Evolutionary conservation across 306 rosid genomes (phyloP), one percentile per base, ranked within the genome.

Genomic region (Geum urbanum): DNA sequence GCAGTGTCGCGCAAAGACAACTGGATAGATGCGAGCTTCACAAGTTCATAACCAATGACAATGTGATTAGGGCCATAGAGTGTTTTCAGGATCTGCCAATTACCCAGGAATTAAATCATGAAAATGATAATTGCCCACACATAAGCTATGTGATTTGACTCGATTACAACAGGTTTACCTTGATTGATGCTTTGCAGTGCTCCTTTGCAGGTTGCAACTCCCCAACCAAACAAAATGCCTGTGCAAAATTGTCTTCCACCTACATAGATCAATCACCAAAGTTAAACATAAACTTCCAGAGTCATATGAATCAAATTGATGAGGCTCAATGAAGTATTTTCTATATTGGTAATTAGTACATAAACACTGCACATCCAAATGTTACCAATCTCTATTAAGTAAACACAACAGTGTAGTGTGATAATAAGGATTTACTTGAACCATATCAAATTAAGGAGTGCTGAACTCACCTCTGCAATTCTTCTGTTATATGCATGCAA

Each of bases 221-320:
- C 70, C 92, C 92, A 32, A 75, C 56, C 73, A 73, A 77, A 83
- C 88, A 86, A 78, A 84, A 85, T 43, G 95, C 98, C 79, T 84
- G 91, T 14, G 98, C 91, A 60, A 92, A 81, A 77, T 67, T 84
- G 84, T 92, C 98, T 84, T 92, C 95, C 44, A 74, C 96, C 98
- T 92, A 84, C 84, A 72, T 70, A 71, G 72, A 72, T 44, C 63
- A 65, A 75, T 75, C 61, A 67, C 59, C 54, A 39, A 27, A 74
- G 60, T 57, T 24, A 24, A 49, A 9, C n/a, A 47, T 47, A 7
- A 55, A 5, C 41, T 37, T 45, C 24, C 12, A 13, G 63, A 47
- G 48, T 15, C 53, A 20, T 47, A 47, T 47, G 52, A 19, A 19
- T n/a, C 58, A 71, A 59, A 70, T 14, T 48, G 13, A 15, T 9